phyloP scores from a whole-genome alignment of 2,329 filamentous ascomycete genomes.

The Aspergillus jensenii region DNA sequence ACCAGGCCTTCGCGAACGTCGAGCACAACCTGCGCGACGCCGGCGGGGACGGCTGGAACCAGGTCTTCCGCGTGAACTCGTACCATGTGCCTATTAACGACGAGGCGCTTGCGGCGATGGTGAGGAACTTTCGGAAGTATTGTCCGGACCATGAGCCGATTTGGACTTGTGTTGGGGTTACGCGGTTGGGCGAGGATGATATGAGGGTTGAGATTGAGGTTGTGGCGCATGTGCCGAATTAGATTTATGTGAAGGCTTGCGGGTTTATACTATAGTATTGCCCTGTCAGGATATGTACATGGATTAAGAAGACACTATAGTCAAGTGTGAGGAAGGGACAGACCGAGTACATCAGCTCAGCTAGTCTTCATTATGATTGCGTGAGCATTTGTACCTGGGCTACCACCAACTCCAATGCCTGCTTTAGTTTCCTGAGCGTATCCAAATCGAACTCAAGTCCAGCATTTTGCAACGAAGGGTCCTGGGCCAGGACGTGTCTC shows the following conservation, averaged over 20 bases:
- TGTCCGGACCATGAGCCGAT: constrained; percentile 55
- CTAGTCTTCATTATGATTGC: no score
- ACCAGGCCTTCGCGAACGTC: constrained; percentile 58
- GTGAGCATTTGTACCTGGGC: no score
- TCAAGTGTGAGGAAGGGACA: no score
- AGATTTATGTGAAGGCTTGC: background rate
- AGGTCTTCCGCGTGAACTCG: constrained; percentile 52
- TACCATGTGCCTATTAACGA: constrained; percentile 49
- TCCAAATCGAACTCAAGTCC: no score
- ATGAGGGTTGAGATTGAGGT: constrained; percentile 64
- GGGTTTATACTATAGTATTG: no score
- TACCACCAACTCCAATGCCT: no score
- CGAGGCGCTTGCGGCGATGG: constrained; percentile 42
- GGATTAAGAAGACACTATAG: no score
- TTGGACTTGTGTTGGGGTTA: constrained; percentile 56
- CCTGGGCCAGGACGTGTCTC: no score
- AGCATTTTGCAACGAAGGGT: no score
- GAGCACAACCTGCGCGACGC: constrained; percentile 52
- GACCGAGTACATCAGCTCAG: no score
- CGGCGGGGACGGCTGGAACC: constrained; percentile 49
- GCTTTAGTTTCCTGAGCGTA: no score
- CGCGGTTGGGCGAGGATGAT: constrained; percentile 45
- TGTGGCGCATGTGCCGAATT: constrained; percentile 42
- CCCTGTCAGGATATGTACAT: no score
- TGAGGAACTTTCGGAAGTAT: constrained; percentile 50